Evolutionary conservation across 345 rosid species (phyloP).

Genomic region (Populus deltoides): DNA sequence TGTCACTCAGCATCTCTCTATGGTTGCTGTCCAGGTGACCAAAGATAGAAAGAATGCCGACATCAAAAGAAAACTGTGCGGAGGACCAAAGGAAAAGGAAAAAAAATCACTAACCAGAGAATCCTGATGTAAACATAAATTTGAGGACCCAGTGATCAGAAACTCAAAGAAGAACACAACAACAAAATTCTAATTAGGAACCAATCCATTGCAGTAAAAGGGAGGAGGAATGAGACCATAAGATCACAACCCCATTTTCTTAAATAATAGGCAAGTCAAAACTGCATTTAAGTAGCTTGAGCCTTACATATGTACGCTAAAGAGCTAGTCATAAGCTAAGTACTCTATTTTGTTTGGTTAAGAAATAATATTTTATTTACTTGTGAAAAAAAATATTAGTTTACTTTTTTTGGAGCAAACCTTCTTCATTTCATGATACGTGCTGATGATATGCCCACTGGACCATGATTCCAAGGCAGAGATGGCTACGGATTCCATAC

Average conservation of each 20-base stretch:
- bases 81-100: background rate
- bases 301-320: background rate
- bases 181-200: background rate
- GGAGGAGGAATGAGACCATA: background rate
- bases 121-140: background rate
- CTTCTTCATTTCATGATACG: conserved; percentile 48
- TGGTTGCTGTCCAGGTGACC: conserved; percentile 31
- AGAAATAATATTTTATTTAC: background rate
- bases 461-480: conserved; percentile 29
- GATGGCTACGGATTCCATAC: conserved; percentile 35
- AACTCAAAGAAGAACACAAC: background rate
- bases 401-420: conserved; percentile 16
- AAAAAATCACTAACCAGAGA: background rate
- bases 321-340: background rate
- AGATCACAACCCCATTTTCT: background rate
- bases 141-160: background rate
- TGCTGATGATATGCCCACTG: conserved; percentile 32
- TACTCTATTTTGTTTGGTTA: background rate
- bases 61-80: conserved; percentile 39
- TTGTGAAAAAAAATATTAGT: background rate
- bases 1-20: conserved; percentile 32
- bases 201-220: background rate
- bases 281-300: background rate
- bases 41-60: conserved; percentile 44
- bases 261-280: background rate